phyloP scores from a whole-genome alignment of 805 yeast species.

The Kurtzmaniella cleridarum region DNA sequence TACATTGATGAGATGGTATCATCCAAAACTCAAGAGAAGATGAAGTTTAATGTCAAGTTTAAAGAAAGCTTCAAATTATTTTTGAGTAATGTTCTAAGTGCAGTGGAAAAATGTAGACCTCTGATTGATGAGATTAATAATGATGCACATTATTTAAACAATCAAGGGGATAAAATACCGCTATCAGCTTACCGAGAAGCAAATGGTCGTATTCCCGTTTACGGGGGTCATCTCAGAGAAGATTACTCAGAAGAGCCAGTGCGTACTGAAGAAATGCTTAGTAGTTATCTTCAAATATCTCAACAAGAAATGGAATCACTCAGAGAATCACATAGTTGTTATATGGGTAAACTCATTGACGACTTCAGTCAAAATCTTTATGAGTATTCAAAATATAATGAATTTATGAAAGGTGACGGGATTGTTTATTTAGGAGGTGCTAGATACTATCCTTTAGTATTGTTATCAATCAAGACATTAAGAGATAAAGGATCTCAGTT shows the following conservation, averaged over 20 bases:
- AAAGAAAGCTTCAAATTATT: conserved; percentile 12
- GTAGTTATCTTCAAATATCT: conserved; percentile 15
- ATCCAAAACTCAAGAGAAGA: conserved; percentile 2
- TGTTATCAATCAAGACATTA: conserved; percentile 27
- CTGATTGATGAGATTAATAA: conserved; percentile 16
- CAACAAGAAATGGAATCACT: conserved; percentile 15
- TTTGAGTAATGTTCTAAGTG: conserved; percentile 14
- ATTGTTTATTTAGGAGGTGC: conserved; percentile 37
- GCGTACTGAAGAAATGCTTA: conserved; percentile 20
- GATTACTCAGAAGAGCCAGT: conserved; percentile 23
- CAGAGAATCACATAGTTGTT: conserved; percentile 17
- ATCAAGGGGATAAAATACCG: not conserved
- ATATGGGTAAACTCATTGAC: conserved; percentile 16
- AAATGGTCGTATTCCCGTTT: conserved; percentile 22
- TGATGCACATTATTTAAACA: conserved; percentile 22
- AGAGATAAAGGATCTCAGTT: conserved; percentile 27
- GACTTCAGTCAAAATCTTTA: conserved; percentile 17
- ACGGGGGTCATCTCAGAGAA: conserved; percentile 33
- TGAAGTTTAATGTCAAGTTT: conserved; percentile 11
- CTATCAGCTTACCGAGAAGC: conserved; percentile 10
- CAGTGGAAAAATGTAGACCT: conserved; percentile 19
- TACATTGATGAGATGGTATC: not conserved
- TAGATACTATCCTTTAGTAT: conserved; percentile 28
- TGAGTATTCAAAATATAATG: conserved; percentile 15
- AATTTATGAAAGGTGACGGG: conserved; percentile 33